Conservation (phyloP, 1,139 yeast genomes). For the Geotrichum bryndzae region DNA sequence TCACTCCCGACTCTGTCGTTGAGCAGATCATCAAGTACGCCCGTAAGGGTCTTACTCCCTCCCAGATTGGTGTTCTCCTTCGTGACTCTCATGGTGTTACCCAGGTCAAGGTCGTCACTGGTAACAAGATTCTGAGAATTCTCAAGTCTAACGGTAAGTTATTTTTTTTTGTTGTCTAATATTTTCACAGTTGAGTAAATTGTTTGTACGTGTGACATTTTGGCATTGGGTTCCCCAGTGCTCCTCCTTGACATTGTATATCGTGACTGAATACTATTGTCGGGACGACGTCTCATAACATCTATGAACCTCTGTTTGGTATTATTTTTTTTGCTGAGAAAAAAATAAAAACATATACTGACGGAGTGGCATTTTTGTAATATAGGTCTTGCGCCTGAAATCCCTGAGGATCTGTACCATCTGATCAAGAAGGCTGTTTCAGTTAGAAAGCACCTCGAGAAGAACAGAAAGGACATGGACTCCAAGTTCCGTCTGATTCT, state of each 20-base stretch:
- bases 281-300: neutral
- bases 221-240: neutral
- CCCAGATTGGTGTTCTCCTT: conserved; percentile 97
- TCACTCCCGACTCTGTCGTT: conserved; percentile 88
- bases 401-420: conserved; percentile 99
- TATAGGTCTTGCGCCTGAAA: conserved; percentile 86
- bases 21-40: conserved; percentile 99
- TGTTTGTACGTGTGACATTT: neutral
- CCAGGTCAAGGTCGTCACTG: conserved; percentile 95
- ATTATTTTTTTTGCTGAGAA: conserved; percentile 17
- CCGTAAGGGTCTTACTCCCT: conserved; percentile 99
- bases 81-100: conserved; percentile 99
- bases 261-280: neutral
- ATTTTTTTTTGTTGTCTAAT: neutral
- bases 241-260: neutral
- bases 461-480: conserved; percentile 99
- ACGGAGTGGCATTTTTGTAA: conserved; percentile 34
- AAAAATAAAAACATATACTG: conserved; percentile 25
- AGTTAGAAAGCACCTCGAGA: conserved; percentile 99
- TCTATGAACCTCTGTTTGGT: conserved; percentile 38
- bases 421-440: conserved; percentile 99
- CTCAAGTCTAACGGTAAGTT: conserved; percentile 87
- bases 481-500: conserved; percentile 99
- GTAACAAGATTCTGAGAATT: conserved; percentile 98
- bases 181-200: neutral